Evolutionary conservation across 768 basidiomycete genomes (phyloP), one percentile per base, ranked within the genome.

Genomic region (Podaxis sp.): DNA sequence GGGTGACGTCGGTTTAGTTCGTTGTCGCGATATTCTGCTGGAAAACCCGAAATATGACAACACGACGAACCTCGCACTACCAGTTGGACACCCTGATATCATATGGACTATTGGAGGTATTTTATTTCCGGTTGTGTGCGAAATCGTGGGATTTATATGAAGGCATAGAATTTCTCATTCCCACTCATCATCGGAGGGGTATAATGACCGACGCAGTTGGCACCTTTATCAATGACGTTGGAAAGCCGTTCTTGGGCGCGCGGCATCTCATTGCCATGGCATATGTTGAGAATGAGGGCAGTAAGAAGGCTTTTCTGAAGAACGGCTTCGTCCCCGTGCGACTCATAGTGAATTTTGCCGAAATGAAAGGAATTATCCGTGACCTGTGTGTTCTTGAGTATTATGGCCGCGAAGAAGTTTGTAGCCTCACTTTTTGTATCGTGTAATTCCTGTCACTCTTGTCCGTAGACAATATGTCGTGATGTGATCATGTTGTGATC

Each of bases 201-300:
- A 89, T 91, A 63, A 91, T 91, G 90, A 80, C 82, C 25, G 83
- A 81, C 16, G 87, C 80, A 0, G 66, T 91, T 35, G 71, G 70
- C 6, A 79, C 79, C 4, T 51, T 92, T 32, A 55, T 91, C 47
- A 67, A 79, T n/a, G 66, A 77, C 11, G 90, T 90, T 88, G 82
- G 75, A 21, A 74, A 89, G 44, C 87, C 87, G 1, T 73, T 85
- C 52, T 88, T 91, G 89, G 77, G 79, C 0, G 76, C 79, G 6
- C 77, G 77, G 7, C 68, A 68, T 50, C 74, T 89, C 60, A 70
- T 74, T 13, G 80, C 72, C 1, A 71, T 73, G 10, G 76, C 80
- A 5, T 82, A 81, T 51, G 67, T 68, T 4, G 86, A 77, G 5
- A 91, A 91, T 70, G 67, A 69, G 3, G 88, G 77, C 0, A 90